Conservation (phyloP, 176 grass and related monocot genomes). For the Puccinellia tenuiflora region DNA sequence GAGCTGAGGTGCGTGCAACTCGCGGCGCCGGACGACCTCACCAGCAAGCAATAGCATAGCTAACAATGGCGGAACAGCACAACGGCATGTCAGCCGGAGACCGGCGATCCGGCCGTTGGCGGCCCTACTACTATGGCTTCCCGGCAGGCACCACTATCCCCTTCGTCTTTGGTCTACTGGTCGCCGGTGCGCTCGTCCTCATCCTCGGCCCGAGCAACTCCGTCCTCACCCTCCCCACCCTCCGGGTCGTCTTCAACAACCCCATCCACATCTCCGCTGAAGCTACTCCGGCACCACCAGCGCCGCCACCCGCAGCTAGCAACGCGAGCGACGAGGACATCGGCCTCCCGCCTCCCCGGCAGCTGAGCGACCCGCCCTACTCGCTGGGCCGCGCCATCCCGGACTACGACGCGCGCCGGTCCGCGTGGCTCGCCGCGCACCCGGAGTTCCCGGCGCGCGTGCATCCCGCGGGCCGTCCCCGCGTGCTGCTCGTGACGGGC, state of each 20-base stretch:
- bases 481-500: conserved; percentile 79
- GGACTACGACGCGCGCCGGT: conserved; percentile 64
- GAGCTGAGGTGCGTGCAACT: not conserved
- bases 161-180: not conserved
- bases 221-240: conserved; percentile 12
- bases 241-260: conserved; percentile 28
- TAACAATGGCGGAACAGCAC: conserved; percentile 12
- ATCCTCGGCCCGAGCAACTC: conserved; percentile 3
- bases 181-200: conserved; percentile 12
- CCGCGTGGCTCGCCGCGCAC: conserved; percentile 62
- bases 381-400: conserved; percentile 58
- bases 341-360: conserved; percentile 41
- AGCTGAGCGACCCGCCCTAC: conserved; percentile 59
- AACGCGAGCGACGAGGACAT: conserved; percentile 25
- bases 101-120: conserved; percentile 11
- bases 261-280: not conserved
- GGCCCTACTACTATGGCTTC: not conserved
- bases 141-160: not conserved
- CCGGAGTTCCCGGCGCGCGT: conserved; percentile 31
- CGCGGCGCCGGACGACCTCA: not conserved
- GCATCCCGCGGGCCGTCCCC: conserved; percentile 31
- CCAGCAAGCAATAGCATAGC: not conserved
- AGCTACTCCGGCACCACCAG: not conserved
- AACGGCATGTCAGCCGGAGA: not conserved
- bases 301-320: not conserved